Evolutionary conservation across 768 basidiomycete genomes (phyloP).

Genomic region (Phylloporus rhodoxanthus): DNA sequence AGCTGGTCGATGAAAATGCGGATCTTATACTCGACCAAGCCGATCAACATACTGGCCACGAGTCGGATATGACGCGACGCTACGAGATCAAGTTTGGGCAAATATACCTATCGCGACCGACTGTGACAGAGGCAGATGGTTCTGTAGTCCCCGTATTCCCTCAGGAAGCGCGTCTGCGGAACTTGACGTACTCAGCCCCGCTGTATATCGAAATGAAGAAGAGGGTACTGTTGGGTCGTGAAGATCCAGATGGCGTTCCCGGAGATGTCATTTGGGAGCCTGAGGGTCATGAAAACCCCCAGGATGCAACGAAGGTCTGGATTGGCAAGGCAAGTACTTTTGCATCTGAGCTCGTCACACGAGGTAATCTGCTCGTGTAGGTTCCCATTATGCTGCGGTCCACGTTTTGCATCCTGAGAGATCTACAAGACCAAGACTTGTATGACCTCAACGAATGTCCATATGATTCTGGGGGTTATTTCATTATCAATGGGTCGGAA

Average conservation of each 20-base stretch:
- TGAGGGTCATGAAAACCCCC: conserved; percentile 57
- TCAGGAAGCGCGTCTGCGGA: conserved; percentile 91
- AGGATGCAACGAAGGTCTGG: conserved; percentile 81
- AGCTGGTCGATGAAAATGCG: conserved; percentile 94
- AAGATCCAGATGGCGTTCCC: conserved; percentile 73
- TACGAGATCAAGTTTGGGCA: conserved; percentile 98
- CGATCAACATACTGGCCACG: conserved; percentile 90
- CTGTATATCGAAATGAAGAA: conserved; percentile 95
- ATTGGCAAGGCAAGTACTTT: conserved; percentile 74
- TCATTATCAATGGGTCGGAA: conserved; percentile 98
- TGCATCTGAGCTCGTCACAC: conserved; percentile 2
- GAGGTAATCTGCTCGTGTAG: conserved; percentile 36
- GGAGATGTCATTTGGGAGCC: conserved; percentile 77
- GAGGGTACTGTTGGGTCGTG: conserved; percentile 69
- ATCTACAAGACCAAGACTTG: conserved; percentile 70
- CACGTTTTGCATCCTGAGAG: conserved; percentile 87
- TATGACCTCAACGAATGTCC: conserved; percentile 97
- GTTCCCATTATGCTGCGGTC: conserved; percentile 98
- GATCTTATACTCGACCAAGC: conserved; percentile 95
- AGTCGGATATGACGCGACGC: conserved; percentile 76
- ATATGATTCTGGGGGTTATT: conserved; percentile 98
- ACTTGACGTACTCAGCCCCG: conserved; percentile 93
- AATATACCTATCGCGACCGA: conserved; percentile 93
- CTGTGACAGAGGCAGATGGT: conserved; percentile 93
- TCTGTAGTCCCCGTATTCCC: conserved; percentile 92